Conservation (phyloP, 2,329 filamentous ascomycete genomes). For the Rhexocercosporidium sp. region DNA sequence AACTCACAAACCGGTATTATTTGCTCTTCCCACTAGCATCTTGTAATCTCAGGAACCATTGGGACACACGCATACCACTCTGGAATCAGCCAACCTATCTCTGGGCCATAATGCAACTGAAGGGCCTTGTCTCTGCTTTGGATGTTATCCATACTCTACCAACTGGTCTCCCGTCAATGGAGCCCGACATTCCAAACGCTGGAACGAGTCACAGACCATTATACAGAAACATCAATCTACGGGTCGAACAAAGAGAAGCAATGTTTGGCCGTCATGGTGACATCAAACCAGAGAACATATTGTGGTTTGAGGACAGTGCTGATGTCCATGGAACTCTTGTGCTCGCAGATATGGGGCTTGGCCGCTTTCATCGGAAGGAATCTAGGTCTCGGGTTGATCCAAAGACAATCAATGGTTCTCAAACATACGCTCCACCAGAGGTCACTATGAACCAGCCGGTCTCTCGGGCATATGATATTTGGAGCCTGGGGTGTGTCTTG, state of each 20-base stretch:
- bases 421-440: conserved; percentile 49
- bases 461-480: conserved; percentile 46
- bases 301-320: conserved; percentile 36
- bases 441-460: conserved; percentile 39
- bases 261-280: conserved; percentile 40
- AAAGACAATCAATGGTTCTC: conserved; percentile 28
- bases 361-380: conserved; percentile 42
- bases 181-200: too few relatives aligned
- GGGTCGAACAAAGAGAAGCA: conserved; percentile 23
- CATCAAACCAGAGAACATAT: conserved; percentile 35
- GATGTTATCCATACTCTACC: too few relatives aligned
- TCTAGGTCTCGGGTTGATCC: conserved; percentile 39
- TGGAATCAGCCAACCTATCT: too few relatives aligned
- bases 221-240: not conserved
- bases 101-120: too few relatives aligned
- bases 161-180: too few relatives aligned
- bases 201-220: too few relatives aligned
- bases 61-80: too few relatives aligned
- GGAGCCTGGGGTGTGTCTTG: conserved; percentile 45
- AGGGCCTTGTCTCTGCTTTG: too few relatives aligned
- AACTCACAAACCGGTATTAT: too few relatives aligned
- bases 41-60: too few relatives aligned
- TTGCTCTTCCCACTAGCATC: too few relatives aligned
- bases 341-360: conserved; percentile 32
- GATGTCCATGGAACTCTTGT: conserved; percentile 34